phyloP scores from a whole-genome alignment of 2,329 filamentous ascomycete species.

The Xylaria sp. region DNA sequence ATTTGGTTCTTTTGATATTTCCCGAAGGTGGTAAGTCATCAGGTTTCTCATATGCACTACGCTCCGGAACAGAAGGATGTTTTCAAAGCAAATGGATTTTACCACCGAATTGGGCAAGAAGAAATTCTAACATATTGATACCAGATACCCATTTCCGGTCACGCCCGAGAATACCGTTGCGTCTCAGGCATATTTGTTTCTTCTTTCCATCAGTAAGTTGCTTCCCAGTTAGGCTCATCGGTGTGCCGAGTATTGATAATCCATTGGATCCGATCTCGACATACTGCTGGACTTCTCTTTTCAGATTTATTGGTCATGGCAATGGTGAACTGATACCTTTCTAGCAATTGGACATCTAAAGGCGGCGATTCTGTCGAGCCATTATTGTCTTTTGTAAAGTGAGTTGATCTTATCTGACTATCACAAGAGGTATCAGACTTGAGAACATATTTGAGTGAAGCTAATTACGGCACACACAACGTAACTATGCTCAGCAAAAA shows the following conservation, averaged over 20 bases:
- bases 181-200: neutral
- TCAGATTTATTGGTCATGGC: neutral
- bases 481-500: neutral
- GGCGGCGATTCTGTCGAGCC: neutral
- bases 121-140: neutral
- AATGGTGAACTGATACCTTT: neutral
- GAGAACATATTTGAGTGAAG: neutral
- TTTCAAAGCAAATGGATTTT: neutral
- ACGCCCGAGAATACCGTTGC: neutral
- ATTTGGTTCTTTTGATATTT: neutral
- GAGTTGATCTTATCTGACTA: neutral
- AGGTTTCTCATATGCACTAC: neutral
- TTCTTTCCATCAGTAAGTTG: conserved; percentile 3
- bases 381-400: neutral
- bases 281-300: neutral
- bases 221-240: neutral
- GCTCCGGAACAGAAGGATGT: neutral
- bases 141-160: neutral
- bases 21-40: conserved; percentile 7
- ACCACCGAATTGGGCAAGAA: neutral
- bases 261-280: neutral
- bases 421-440: neutral
- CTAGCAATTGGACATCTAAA: neutral
- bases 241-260: neutral
- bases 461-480: neutral